Conservation (phyloP, 805 yeast species). For the Pichia occidentalis region DNA sequence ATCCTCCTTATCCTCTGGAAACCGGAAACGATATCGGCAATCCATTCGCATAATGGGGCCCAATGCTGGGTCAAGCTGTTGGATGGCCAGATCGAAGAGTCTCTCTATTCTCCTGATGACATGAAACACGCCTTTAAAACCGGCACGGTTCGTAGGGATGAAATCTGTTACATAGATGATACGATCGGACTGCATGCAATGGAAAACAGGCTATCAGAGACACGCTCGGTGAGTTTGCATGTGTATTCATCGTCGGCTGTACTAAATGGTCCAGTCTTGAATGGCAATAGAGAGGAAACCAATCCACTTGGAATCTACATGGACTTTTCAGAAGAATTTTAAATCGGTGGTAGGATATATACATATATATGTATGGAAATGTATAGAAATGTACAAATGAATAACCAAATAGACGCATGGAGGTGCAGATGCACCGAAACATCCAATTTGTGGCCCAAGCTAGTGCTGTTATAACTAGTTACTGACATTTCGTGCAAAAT, state of each 20-base stretch:
- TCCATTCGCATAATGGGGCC: constrained; percentile 73
- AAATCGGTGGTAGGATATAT: too few relatives aligned
- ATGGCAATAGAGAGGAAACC: too few relatives aligned
- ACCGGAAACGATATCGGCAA: constrained; percentile 55
- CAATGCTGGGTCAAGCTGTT: constrained; percentile 71
- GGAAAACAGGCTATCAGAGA: constrained; percentile 39
- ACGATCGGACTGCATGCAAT: constrained; percentile 61
- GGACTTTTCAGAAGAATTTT: constrained; percentile 1
- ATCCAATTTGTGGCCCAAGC: constrained; percentile 4
- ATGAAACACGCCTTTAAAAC: neutral
- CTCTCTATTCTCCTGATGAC: constrained; percentile 38
- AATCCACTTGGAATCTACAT: neutral
- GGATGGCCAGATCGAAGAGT: constrained; percentile 52
- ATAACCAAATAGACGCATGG: neutral
- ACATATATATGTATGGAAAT: neutral
- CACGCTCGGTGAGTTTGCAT: constrained; percentile 54
- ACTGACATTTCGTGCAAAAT: constrained; percentile 50
- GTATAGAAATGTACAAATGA: neutral
- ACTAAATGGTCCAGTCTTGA: too few relatives aligned
- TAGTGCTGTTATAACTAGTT: neutral
- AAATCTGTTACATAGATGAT: constrained; percentile 62
- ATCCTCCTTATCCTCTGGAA: constrained; percentile 64
- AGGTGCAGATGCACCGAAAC: neutral
- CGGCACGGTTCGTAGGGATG: constrained; percentile 30
- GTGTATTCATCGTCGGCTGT: constrained; percentile 77